Evolutionary conservation across 139 green algal species (phyloP).

Genomic region (Chlamydomonas sphaeroides): DNA sequence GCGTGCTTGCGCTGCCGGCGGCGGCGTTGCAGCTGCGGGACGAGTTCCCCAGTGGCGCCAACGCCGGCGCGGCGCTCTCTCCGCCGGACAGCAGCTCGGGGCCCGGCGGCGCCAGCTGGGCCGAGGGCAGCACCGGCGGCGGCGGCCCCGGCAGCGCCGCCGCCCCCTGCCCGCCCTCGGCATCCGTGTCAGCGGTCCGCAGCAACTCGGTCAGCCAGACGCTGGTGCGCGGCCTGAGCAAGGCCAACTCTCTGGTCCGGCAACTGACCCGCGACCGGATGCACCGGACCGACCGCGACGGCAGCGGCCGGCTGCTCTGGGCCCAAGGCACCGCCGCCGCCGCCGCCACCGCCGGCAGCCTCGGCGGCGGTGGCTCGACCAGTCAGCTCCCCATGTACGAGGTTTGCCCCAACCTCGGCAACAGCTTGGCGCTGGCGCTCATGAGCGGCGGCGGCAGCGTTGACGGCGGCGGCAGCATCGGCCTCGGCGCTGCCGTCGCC

Average conservation of each 20-base stretch:
- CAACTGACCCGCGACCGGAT: not conserved
- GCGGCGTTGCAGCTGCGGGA: too few species aligned
- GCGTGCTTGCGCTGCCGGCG: not conserved
- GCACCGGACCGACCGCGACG: not conserved
- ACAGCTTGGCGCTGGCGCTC: not conserved
- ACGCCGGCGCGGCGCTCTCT: not conserved
- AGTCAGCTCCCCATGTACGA: not conserved
- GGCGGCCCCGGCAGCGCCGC: not conserved
- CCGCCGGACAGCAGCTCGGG: too few species aligned
- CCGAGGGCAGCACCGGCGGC: not conserved
- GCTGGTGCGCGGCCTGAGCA: not conserved
- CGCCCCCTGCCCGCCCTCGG: too few species aligned
- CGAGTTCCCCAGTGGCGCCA: too few species aligned
- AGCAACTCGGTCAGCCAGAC: not conserved
- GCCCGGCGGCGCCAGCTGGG: not conserved
- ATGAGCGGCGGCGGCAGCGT: not conserved
- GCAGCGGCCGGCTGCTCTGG: not conserved
- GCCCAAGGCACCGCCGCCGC: not conserved
- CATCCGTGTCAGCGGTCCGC: not conserved
- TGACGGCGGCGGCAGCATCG: not conserved
- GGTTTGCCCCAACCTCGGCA: not conserved
- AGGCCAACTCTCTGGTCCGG: not conserved
- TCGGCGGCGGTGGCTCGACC: not conserved
- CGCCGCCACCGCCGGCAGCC: not conserved
- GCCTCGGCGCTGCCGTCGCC: not conserved